Conservation (phyloP, 2,329 filamentous ascomycete species). For the Neospermospora avenae region DNA sequence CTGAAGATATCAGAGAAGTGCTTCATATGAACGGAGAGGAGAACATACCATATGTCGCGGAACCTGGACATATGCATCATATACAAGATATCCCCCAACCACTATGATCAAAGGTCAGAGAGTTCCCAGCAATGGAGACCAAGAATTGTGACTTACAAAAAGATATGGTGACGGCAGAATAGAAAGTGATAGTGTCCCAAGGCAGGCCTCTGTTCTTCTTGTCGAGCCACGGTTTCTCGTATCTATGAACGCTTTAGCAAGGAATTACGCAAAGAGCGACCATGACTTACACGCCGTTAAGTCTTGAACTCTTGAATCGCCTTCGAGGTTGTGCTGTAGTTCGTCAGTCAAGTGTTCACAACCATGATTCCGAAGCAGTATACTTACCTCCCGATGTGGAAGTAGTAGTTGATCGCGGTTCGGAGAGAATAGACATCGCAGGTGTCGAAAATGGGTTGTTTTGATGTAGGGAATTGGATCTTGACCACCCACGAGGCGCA, state of each 20-base stretch:
- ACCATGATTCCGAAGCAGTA: neutral
- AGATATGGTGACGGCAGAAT: slow-evolving; percentile 2
- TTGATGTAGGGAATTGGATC: neutral
- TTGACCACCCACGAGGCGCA: neutral
- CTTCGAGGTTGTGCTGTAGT: slow-evolving; percentile 41
- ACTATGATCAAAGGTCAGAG: slow-evolving; percentile 5
- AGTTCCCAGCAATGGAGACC: neutral
- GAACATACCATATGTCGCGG: slow-evolving; percentile 8
- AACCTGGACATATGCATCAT: slow-evolving; percentile 4
- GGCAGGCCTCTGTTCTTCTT: neutral
- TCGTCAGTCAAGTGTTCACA: neutral
- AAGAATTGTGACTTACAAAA: neutral
- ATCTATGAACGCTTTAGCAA: slow-evolving; percentile 1
- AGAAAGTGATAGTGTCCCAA: slow-evolving; percentile 3
- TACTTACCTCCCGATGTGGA: neutral
- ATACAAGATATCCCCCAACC: slow-evolving; percentile 14
- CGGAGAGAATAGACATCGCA: neutral
- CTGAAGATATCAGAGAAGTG: slow-evolving; percentile 23
- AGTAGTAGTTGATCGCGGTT: neutral
- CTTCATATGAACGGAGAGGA: neutral
- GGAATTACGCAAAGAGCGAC: neutral
- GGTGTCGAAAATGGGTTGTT: neutral
- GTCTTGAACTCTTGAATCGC: slow-evolving; percentile 19
- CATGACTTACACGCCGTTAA: slow-evolving; percentile 15
- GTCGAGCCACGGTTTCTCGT: slow-evolving; percentile 19